A percentile compares a stretch with the other conserved stretches of the same genome.
phyloP scores from a whole-genome alignment of 1,284 basidiomycete genomes.

The Moesziomyces sp. region DNA sequence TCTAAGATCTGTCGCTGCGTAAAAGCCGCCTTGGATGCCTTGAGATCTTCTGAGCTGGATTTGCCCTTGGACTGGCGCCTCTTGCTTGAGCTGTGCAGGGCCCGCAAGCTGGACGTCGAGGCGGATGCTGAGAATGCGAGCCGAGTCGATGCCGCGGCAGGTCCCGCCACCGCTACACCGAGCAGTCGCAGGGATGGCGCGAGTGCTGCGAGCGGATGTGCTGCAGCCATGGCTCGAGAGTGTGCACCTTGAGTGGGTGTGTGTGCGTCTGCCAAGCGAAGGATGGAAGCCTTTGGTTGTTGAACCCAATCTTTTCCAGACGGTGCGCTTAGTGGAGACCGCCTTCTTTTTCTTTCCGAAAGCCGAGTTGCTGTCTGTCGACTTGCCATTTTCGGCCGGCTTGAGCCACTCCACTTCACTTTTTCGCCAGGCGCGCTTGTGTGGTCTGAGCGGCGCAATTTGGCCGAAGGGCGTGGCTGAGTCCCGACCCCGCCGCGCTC shows the following conservation, averaged over 20 bases:
- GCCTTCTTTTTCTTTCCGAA: slow-evolving; percentile 11
- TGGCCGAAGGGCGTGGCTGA: slow-evolving; percentile 2
- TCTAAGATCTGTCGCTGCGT: slow-evolving; percentile 43
- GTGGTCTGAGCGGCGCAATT: slow-evolving; percentile 9
- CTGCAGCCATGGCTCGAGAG: slow-evolving; percentile 1
- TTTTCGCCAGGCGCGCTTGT: not conserved
- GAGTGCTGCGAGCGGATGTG: slow-evolving; percentile 6
- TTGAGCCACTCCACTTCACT: slow-evolving; percentile 14
- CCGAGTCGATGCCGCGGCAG: slow-evolving; percentile 9
- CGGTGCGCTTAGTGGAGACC: not conserved
- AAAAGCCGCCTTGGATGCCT: slow-evolving; percentile 38
- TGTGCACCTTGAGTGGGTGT: not conserved
- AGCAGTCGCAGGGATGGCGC: slow-evolving; percentile 15
- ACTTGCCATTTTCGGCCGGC: slow-evolving; percentile 21
- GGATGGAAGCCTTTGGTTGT: not conserved
- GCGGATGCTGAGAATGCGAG: not conserved
- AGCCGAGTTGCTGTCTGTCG: slow-evolving; percentile 9
- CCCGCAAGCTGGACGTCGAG: not conserved
- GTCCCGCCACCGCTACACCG: not conserved
- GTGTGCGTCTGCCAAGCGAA: not conserved
- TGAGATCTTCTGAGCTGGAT: slow-evolving; percentile 7
- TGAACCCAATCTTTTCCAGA: not conserved
- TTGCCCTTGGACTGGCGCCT: slow-evolving; percentile 10
- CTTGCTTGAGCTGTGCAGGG: slow-evolving; percentile 4
- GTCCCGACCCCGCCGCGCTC: not conserved